A percentile compares a stretch with the other conserved stretches of the same genome.
These are phyloP conservation scores for Tuctoria greenei DNA, from an alignment of 176 grass and related monocot species.

Conservation along the genomic window DNA sequence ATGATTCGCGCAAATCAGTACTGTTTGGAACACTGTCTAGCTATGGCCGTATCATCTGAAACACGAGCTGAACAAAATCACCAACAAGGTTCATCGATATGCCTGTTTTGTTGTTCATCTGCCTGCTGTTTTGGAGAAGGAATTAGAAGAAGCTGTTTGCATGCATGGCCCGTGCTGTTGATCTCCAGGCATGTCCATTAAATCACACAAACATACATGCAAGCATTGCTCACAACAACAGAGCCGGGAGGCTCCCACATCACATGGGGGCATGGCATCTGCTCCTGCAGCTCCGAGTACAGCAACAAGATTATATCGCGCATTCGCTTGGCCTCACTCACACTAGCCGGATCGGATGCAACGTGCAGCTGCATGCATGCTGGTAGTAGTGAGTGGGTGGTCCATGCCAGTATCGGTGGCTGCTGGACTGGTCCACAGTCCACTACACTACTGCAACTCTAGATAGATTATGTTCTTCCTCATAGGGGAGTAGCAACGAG, in stretches of 20 bases:
- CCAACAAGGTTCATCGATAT: constrained; percentile 20
- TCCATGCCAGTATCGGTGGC: no score
- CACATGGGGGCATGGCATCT: no score
- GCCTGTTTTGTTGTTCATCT: neutral
- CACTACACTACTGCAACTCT: neutral
- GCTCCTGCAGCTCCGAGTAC: neutral
- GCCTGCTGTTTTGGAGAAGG: neutral
- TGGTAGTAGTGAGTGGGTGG: constrained; percentile 18
- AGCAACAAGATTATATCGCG: constrained; percentile 28
- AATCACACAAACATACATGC: neutral
- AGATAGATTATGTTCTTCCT: constrained; percentile 32
- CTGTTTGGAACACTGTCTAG: neutral
- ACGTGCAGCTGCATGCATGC: neutral
- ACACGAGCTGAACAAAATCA: neutral
- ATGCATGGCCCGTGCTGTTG: constrained; percentile 1
- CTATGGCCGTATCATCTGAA: neutral
- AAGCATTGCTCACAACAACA: constrained; percentile 13
- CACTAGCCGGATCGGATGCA: constrained; percentile 37
- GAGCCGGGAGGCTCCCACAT: neutral
- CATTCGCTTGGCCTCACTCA: constrained; percentile 34
- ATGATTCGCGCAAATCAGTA: neutral
- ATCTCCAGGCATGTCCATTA: neutral
- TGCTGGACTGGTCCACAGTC: constrained; percentile 24
- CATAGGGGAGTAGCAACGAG: constrained; percentile 37
- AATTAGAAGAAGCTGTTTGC: constrained; percentile 11